Conservation (phyloP, 805 yeast species). For the Saturnispora sekii region DNA sequence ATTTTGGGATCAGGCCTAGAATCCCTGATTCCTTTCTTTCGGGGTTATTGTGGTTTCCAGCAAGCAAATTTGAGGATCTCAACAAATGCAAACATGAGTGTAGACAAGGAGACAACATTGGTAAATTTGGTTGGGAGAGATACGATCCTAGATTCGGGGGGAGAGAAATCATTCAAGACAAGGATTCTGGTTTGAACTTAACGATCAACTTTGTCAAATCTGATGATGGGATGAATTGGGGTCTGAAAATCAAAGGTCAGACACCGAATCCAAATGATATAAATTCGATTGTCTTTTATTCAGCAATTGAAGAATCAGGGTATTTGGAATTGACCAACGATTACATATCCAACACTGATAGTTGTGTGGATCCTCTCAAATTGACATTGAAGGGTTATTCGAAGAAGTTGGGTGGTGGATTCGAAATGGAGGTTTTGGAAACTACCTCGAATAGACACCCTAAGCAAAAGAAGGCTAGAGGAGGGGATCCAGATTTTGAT, state of each 20-base stretch:
- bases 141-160: slow-evolving; percentile 91
- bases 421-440: slow-evolving; percentile 50
- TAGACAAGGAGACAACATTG: slow-evolving; percentile 61
- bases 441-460: slow-evolving; percentile 40
- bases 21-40: slow-evolving; percentile 63
- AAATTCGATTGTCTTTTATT: slow-evolving; percentile 66
- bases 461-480: slow-evolving; percentile 14
- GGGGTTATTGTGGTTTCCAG: slow-evolving; percentile 85
- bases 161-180: slow-evolving; percentile 60
- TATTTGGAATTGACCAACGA: slow-evolving; percentile 29
- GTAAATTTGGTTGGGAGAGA: slow-evolving; percentile 72
- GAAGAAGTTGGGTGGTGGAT: slow-evolving; percentile 53
- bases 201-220: slow-evolving; percentile 70
- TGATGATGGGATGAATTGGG: slow-evolving; percentile 69
- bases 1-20: slow-evolving; percentile 79
- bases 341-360: slow-evolving; percentile 16
- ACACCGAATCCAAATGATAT: slow-evolving; percentile 44
- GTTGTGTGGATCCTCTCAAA: slow-evolving; percentile 27
- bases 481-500: slow-evolving; percentile 36
- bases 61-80: slow-evolving; percentile 45
- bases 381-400: slow-evolving; percentile 43
- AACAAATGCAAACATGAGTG: slow-evolving; percentile 60
- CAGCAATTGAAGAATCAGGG: slow-evolving; percentile 63
- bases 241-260: slow-evolving; percentile 53
- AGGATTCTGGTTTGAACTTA: slow-evolving; percentile 49